phyloP scores from a whole-genome alignment of 106 monocot species.

The Apostasia ramifera region DNA sequence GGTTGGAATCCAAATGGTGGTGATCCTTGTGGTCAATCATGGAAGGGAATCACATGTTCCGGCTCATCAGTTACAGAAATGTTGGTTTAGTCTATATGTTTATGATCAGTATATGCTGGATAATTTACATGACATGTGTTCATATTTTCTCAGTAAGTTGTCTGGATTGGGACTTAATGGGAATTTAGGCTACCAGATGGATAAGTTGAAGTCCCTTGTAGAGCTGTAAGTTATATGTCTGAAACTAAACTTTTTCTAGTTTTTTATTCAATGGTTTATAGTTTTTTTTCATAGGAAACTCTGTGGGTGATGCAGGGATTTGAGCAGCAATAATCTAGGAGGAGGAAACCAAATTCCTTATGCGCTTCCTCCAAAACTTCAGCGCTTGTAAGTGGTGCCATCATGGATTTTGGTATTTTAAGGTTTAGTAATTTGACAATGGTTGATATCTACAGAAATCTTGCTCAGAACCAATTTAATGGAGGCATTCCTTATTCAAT shows the following conservation, averaged over 20 bases:
- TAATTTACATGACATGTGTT: neutral
- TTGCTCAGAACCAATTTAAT: conserved; percentile 28
- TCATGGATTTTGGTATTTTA: neutral
- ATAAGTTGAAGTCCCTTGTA: conserved; percentile 14
- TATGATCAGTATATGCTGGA: neutral
- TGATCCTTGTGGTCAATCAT: conserved; percentile 64
- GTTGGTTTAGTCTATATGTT: conserved; percentile 14
- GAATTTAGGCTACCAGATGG: conserved; percentile 27
- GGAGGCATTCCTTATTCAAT: conserved; percentile 35
- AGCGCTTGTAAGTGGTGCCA: conserved; percentile 25
- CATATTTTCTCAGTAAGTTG: conserved; percentile 13
- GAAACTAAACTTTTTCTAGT: neutral
- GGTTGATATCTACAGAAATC: conserved; percentile 23
- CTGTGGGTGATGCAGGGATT: conserved; percentile 31
- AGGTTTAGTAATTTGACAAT: neutral
- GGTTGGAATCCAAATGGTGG: conserved; percentile 75
- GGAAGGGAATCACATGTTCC: conserved; percentile 75
- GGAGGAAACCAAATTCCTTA: conserved; percentile 30
- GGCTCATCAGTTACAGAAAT: conserved; percentile 54
- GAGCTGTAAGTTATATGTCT: conserved; percentile 19
- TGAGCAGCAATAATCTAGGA: conserved; percentile 59
- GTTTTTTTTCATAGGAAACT: neutral
- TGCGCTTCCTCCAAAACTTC: conserved; percentile 43
- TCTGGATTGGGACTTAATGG: conserved; percentile 33
- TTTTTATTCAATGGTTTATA: neutral